Percentiles rank a stretch among this genome's conserved stretches.
These are phyloP conservation scores for Clonostachys chloroleuca DNA, from an alignment of 2,329 filamentous ascomycete species.

Conservation along the genomic window DNA sequence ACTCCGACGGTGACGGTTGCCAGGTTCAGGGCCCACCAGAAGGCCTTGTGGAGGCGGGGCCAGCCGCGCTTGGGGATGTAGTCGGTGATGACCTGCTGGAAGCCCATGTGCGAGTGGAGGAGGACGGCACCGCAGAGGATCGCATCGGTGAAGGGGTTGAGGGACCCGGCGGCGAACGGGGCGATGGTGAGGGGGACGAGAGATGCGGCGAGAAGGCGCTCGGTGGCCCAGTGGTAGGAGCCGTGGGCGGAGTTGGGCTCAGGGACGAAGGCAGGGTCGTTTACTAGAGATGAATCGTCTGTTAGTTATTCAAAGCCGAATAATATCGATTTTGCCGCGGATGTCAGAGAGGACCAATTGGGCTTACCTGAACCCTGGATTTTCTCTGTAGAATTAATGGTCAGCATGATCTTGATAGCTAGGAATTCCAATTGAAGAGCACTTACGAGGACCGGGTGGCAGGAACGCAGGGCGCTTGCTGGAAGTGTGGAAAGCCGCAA, in stretches of 20 bases:
- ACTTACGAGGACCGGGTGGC: constrained; percentile 76
- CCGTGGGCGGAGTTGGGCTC: constrained; percentile 73
- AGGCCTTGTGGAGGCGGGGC: constrained; percentile 61
- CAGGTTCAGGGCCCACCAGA: constrained; percentile 74
- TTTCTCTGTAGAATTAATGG: constrained; percentile 48
- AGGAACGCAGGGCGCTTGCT: constrained; percentile 73
- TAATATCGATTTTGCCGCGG: background rate
- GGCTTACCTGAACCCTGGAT: constrained; percentile 69
- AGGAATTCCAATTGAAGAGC: background rate
- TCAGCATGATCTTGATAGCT: constrained; percentile 32
- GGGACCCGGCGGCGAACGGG: constrained; percentile 85
- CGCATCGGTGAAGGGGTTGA: constrained; percentile 87
- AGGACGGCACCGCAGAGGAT: constrained; percentile 78
- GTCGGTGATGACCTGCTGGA: constrained; percentile 86
- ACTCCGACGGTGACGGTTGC: constrained; percentile 78
- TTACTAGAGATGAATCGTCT: constrained; percentile 48
- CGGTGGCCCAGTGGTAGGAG: constrained; percentile 98
- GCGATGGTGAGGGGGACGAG: constrained; percentile 84
- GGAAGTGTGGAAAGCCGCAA: constrained; percentile 84
- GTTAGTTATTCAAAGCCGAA: constrained; percentile 4
- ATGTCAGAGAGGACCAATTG: background rate
- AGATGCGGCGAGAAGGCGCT: constrained; percentile 76
- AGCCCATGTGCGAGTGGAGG: constrained; percentile 93
- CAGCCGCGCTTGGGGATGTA: constrained; percentile 75
- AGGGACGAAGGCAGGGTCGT: constrained; percentile 79